Evolutionary conservation across 768 basidiomycete genomes (phyloP).

Genomic region (Rhodocollybia butyracea): DNA sequence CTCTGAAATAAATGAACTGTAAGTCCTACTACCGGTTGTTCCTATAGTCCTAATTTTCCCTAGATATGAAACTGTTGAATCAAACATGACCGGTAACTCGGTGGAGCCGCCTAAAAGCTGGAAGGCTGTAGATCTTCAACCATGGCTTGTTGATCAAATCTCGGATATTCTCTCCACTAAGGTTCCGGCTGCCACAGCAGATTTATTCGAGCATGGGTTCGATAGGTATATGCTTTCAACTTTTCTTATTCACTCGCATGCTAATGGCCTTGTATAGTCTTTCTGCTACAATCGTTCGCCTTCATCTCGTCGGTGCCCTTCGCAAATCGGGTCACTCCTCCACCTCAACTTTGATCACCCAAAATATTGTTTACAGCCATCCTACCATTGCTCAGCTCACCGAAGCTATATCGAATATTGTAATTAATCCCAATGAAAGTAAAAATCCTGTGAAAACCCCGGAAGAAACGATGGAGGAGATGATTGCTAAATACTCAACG

Average conservation of each 20-base stretch:
- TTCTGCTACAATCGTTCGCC: conserved; percentile 25
- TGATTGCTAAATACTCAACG: conserved; percentile 5
- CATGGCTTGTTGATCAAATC: conserved; percentile 20
- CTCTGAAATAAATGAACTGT: conserved; percentile 37
- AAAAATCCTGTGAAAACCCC: not conserved
- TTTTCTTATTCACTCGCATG: not conserved
- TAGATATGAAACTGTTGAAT: conserved; percentile 10
- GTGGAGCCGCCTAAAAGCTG: conserved; percentile 10
- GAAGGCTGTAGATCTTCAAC: conserved; percentile 6
- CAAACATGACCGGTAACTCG: not conserved
- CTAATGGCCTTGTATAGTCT: conserved; percentile 14
- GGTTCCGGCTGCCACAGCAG: conserved; percentile 16
- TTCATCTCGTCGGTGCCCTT: conserved; percentile 33
- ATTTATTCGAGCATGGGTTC: conserved; percentile 27
- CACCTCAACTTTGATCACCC: conserved; percentile 14
- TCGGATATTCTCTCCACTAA: conserved; percentile 22
- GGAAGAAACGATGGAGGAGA: conserved; percentile 13
- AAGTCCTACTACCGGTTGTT: conserved; percentile 20
- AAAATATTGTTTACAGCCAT: conserved; percentile 22
- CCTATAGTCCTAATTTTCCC: conserved; percentile 11
- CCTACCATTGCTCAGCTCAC: conserved; percentile 24
- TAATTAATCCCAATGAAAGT: conserved; percentile 17
- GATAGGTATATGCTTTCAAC: conserved; percentile 14
- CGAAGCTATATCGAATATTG: conserved; percentile 11
- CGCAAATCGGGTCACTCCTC: conserved; percentile 12